Base-by-base conservation (phyloP, 1,139 yeast species). In the Saccharomyces uvarum region DNA sequence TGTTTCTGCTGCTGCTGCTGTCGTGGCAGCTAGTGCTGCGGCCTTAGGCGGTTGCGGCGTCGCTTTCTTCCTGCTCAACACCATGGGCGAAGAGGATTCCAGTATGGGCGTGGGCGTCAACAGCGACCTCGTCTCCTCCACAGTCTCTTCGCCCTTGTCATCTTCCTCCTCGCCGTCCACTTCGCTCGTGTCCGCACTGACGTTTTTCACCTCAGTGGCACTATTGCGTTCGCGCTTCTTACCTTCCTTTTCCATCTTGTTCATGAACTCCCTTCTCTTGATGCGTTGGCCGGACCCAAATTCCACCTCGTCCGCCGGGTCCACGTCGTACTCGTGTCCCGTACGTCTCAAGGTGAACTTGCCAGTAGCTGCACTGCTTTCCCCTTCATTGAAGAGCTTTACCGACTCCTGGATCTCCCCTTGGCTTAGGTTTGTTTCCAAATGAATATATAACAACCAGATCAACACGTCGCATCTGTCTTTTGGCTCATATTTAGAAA, bases 401-500 rank as follows among this genome's bases (percentile, higher is more conserved):
- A 66, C 41, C 9, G 70, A 56, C 2, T 64, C 55, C 2, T 71
- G 70, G 21, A 89, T 69, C 56, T 80, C 81, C 41, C 77, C 83
- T 0, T 76, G 73, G 0, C 77, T 70, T 59, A 86, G 75, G 57
- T 79, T 77, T 0, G 96, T 86, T 66, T 93, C 97, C 59, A 87
- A 73, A 64, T 86, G 87, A 2, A 89, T 79, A 74, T 88, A 89
- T 56, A 88, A 69, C 47, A 93, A 72, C 98, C 98, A 93, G 57
- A 93, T 70, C 62, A 93, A 84, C 33, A 93, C 77, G 52, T 76
- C 73, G 2, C 89, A 90, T 59, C 97, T 77, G 58, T 82, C 83
- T 42, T 69, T 70, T 3, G 96, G 88, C 13, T 77, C 71, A 49
- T 71, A 70, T 1, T 66, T 70, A 1, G 79, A 68, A 59, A 80